Conservation (phyloP, 2,329 filamentous ascomycete genomes). For the Trichoderma sp. region DNA sequence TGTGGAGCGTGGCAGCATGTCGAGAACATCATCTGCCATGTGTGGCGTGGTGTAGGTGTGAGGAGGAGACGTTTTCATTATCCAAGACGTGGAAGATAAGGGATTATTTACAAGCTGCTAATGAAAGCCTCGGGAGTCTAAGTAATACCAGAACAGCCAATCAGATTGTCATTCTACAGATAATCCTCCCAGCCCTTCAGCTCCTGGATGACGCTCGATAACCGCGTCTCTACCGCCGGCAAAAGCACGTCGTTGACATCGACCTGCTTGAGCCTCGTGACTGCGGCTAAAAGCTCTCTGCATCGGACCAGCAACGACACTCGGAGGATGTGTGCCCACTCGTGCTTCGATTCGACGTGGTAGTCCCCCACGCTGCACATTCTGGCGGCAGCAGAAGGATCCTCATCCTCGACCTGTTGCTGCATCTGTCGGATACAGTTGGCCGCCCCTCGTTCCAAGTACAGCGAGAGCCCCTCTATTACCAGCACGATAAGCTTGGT, state of each 20-base stretch:
- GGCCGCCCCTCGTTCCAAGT: slow-evolving; percentile 1
- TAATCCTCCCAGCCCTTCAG: slow-evolving; percentile 19
- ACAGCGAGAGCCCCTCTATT: slow-evolving; percentile 7
- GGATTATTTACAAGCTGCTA: background rate
- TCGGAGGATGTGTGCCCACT: slow-evolving; percentile 14
- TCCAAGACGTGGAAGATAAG: background rate
- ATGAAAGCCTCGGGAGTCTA: background rate
- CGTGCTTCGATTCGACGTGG: slow-evolving; percentile 11
- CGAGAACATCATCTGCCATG: background rate
- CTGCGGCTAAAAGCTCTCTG: slow-evolving; percentile 13
- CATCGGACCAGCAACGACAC: slow-evolving; percentile 8
- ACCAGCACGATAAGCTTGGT: slow-evolving; percentile 13
- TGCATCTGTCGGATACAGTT: slow-evolving; percentile 1
- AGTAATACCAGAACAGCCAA: background rate
- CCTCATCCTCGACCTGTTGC: background rate
- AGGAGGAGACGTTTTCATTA: background rate
- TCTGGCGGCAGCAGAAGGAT: background rate
- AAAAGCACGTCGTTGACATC: slow-evolving; percentile 9
- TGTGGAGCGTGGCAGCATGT: background rate
- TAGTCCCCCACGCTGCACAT: slow-evolving; percentile 9
- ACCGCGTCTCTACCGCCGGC: slow-evolving; percentile 1
- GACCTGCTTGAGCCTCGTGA: background rate
- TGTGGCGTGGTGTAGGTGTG: background rate
- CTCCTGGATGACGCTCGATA: background rate
- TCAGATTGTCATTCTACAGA: background rate